Evolutionary conservation across 805 yeast genomes (phyloP), one percentile per base, ranked within the genome.

Genomic region (Wickerhamiella musiphila): DNA sequence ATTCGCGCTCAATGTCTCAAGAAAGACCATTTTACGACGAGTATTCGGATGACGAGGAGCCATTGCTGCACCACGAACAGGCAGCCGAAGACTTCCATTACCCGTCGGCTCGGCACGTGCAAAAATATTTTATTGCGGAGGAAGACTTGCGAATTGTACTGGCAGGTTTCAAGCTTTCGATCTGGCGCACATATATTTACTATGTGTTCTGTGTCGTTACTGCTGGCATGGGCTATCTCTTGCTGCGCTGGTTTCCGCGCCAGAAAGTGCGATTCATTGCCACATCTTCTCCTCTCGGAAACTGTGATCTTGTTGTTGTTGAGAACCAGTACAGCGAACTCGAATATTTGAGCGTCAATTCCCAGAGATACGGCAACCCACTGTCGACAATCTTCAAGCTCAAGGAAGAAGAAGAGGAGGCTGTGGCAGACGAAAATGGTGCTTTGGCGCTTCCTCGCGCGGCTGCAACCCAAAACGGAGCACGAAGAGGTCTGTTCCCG

Each of bases 261-360:
- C 71, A 70, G 49, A 62, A 78, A 40, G 68, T 90, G 32, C 60
- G 62, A 18, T 32, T 40, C 28, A 16, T 37, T 4, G 45, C 47
- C 6, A 18, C 28, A 6, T 41, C 35, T 11, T 62, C 68, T 4
- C 76, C 92, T 0, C 58, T 90, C 38, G 94, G 82, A 1, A 65
- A 66, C 39, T 76, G 94, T 20, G 93, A 83, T 46, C 81, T 94
- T 90, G 77, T 84, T 11, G 93, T 83, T 12, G 65, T 90, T 16
- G 99, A 90, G 55, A 92, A 82, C 43, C 95, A 84, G 51, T 76
- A 70, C 61, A 96, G 95, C 13, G 93, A 82, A 44, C 63, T 90
- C 39, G 63, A 67, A 23, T 65, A 75, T 13, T 64, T 70, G 4
- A 51, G 57, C 2, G 70, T 90, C 10, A 46, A 58, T 1, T 66